Percentiles rank a stretch among this genome's conserved stretches.
phyloP scores from a whole-genome alignment of 768 basidiomycete species.

The Boletus sp. region DNA sequence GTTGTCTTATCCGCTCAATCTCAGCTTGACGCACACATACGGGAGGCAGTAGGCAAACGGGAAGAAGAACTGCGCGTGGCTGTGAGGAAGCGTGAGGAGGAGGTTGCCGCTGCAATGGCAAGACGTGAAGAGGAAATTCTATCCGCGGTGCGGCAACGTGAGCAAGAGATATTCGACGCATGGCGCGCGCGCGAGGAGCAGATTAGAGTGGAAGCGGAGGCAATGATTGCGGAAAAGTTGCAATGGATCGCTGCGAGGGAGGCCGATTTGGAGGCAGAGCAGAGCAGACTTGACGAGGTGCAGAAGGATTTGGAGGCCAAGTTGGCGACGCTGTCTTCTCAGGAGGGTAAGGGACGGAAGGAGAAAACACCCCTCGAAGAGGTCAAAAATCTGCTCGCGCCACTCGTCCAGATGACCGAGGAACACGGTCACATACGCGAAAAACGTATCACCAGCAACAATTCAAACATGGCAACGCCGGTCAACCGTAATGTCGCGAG shows the following conservation, averaged over 20 bases:
- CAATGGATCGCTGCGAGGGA: slow-evolving; percentile 51
- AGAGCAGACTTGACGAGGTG: slow-evolving; percentile 45
- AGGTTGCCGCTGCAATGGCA: slow-evolving; percentile 63
- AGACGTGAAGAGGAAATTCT: slow-evolving; percentile 71
- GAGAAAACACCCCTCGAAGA: slow-evolving; percentile 69
- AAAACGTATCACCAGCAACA: slow-evolving; percentile 11
- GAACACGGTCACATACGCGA: slow-evolving; percentile 25
- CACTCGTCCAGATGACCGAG: slow-evolving; percentile 41
- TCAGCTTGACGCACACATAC: slow-evolving; percentile 47
- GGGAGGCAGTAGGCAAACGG: slow-evolving; percentile 56
- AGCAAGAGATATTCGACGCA: slow-evolving; percentile 60
- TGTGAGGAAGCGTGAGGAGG: slow-evolving; percentile 66
- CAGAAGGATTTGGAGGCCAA: slow-evolving; percentile 51
- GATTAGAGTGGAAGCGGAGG: slow-evolving; percentile 48
- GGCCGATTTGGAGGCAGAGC: slow-evolving; percentile 53
- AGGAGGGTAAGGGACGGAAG: slow-evolving; percentile 38
- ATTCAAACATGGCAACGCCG: slow-evolving; percentile 49
- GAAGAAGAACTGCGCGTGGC: slow-evolving; percentile 69
- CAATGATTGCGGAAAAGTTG: slow-evolving; percentile 38
- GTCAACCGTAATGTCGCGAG: slow-evolving; percentile 37
- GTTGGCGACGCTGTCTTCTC: slow-evolving; percentile 44
- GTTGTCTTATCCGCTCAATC: slow-evolving; percentile 40
- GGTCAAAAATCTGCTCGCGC: slow-evolving; percentile 66
- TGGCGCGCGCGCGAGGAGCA: slow-evolving; percentile 54
- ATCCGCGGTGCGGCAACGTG: slow-evolving; percentile 61